phyloP scores from a whole-genome alignment of 306 rosid genomes.

The Quercus engelmannii region DNA sequence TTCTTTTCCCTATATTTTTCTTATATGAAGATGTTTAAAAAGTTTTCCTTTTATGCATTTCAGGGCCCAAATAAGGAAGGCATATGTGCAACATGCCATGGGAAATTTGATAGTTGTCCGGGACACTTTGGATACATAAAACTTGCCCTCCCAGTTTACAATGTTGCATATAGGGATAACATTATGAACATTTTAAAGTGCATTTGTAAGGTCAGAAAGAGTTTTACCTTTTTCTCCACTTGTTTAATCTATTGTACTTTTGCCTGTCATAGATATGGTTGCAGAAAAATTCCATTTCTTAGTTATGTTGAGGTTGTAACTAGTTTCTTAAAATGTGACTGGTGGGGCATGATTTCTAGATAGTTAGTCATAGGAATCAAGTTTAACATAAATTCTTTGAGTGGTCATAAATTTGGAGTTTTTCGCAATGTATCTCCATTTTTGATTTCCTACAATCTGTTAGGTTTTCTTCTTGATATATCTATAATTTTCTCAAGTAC shows the following conservation, averaged over 20 bases:
- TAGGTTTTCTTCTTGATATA: too few relatives aligned
- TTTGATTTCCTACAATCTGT: too few relatives aligned
- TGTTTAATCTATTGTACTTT: neutral
- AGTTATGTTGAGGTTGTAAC: neutral
- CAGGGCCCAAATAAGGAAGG: slow-evolving; percentile 72
- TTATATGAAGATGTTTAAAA: slow-evolving; percentile 5
- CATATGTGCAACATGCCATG: slow-evolving; percentile 75
- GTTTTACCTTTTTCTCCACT: neutral
- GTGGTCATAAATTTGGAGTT: too few relatives aligned
- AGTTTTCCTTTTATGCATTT: slow-evolving; percentile 1
- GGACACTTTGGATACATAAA: slow-evolving; percentile 81
- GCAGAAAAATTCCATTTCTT: neutral
- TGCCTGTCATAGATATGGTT: neutral
- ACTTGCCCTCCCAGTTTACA: slow-evolving; percentile 74
- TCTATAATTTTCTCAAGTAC: too few relatives aligned
- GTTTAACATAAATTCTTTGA: neutral
- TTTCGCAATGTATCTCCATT: too few relatives aligned
- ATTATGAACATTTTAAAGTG: slow-evolving; percentile 75
- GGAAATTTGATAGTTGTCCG: slow-evolving; percentile 49
- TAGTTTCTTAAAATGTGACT: neutral
- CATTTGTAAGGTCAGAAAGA: slow-evolving; percentile 71
- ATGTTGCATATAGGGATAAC: slow-evolving; percentile 57
- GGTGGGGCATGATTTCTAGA: neutral
- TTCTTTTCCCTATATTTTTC: neutral
- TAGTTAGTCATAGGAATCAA: neutral